phyloP scores from a whole-genome alignment of 441 rosid species.

The Adansonia grandidieri region DNA sequence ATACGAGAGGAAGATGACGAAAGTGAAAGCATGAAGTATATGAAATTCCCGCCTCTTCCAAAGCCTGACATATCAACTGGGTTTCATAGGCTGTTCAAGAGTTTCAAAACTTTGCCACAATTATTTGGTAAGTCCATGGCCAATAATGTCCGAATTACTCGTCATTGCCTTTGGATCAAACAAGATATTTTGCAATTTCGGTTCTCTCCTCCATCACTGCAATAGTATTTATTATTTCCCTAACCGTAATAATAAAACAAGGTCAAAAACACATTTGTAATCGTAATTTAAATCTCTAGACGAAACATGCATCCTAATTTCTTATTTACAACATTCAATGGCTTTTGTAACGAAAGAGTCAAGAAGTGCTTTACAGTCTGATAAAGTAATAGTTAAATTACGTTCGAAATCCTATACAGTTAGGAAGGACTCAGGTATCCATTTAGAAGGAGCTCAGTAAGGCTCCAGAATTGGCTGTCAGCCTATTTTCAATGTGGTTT shows the following conservation, averaged over 20 bases:
- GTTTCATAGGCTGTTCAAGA: constrained; percentile 62
- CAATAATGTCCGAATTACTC: not conserved
- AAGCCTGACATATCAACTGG: constrained; percentile 72
- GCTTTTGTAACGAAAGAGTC: not conserved
- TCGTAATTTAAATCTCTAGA: too few relatives aligned
- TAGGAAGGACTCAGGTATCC: not conserved
- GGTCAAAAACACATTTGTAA: too few relatives aligned
- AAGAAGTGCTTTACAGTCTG: not conserved
- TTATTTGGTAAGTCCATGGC: constrained; percentile 52
- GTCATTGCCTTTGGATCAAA: not conserved
- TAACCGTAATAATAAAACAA: too few relatives aligned
- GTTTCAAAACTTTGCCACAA: constrained; percentile 74
- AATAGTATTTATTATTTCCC: too few relatives aligned
- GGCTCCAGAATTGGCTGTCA: not conserved
- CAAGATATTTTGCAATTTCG: too few relatives aligned
- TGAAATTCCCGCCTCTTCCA: constrained; percentile 43
- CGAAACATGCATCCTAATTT: not conserved
- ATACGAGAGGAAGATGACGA: constrained; percentile 59
- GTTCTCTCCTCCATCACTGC: too few relatives aligned
- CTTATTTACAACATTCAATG: not conserved
- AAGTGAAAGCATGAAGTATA: constrained; percentile 55
- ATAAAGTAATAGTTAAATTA: not conserved
- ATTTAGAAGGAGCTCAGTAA: too few relatives aligned
- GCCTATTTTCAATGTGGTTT: not conserved
- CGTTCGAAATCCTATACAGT: not conserved